These are phyloP conservation scores for Trichoderma cornu-damae DNA, from an alignment of 2,329 filamentous ascomycete genomes.

Conservation along the genomic window DNA sequence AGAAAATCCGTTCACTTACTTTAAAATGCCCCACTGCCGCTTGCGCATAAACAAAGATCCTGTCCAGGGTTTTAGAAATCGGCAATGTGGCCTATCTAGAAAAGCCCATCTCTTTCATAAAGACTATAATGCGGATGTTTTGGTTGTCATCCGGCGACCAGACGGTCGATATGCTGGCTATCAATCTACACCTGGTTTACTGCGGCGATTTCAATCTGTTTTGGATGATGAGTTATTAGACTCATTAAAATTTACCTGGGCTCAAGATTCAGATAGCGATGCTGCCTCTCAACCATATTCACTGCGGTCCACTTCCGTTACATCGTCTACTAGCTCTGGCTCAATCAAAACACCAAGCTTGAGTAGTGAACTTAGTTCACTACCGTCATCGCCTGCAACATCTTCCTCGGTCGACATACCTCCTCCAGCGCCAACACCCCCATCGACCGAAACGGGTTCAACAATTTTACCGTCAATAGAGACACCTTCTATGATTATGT, in stretches of 20 bases:
- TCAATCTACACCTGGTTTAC: constrained; percentile 9
- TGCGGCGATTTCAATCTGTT: background rate
- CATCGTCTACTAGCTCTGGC: background rate
- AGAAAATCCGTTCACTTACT: background rate
- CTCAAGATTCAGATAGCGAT: no score
- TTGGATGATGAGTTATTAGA: background rate
- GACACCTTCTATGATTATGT: background rate
- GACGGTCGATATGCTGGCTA: constrained; percentile 10
- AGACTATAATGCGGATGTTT: constrained; percentile 11
- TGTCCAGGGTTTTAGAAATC: constrained; percentile 1
- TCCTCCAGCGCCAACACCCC: background rate
- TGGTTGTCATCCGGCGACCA: constrained; percentile 9
- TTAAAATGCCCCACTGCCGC: constrained; percentile 3
- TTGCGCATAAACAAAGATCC: constrained; percentile 4
- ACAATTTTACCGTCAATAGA: background rate
- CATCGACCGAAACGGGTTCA: background rate
- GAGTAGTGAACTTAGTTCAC: no score
- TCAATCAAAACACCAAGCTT: background rate
- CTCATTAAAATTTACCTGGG: background rate
- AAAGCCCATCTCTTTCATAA: constrained; percentile 2
- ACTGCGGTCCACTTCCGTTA: background rate
- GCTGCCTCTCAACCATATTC: background rate
- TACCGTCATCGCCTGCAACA: background rate
- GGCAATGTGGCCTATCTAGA: constrained; percentile 1
- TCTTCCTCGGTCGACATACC: background rate